phyloP scores from a whole-genome alignment of 768 basidiomycete genomes.

The Leccinum disarticulatum region DNA sequence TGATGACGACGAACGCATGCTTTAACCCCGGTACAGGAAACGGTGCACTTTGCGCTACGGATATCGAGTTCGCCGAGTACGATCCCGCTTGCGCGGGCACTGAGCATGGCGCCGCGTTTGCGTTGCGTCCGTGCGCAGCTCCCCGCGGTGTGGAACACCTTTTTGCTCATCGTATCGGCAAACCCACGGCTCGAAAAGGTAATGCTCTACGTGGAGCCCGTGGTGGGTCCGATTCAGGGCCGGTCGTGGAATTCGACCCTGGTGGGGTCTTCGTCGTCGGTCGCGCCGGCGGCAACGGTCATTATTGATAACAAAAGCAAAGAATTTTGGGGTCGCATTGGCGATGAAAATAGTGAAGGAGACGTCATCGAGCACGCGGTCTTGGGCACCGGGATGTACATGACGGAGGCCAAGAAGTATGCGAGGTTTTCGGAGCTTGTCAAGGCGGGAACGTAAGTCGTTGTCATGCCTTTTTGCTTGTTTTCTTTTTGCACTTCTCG shows the following conservation, averaged over 20 bases:
- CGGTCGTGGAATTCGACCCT: not conserved
- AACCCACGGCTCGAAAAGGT: slow-evolving; percentile 53
- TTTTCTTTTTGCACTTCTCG: slow-evolving; percentile 7
- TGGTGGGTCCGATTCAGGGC: slow-evolving; percentile 8
- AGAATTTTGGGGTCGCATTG: not conserved
- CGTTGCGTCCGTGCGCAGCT: slow-evolving; percentile 52
- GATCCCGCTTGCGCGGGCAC: slow-evolving; percentile 35
- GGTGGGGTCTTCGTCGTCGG: not conserved
- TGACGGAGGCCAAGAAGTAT: slow-evolving; percentile 55
- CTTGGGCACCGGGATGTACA: slow-evolving; percentile 52
- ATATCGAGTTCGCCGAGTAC: slow-evolving; percentile 42
- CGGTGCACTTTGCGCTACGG: slow-evolving; percentile 54
- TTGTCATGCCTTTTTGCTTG: slow-evolving; percentile 5
- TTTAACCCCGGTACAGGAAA: slow-evolving; percentile 38
- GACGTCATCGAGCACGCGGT: slow-evolving; percentile 33
- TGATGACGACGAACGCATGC: slow-evolving; percentile 1
- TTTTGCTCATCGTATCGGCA: slow-evolving; percentile 47
- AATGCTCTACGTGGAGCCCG: slow-evolving; percentile 33
- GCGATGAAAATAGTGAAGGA: slow-evolving; percentile 14
- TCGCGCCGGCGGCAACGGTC: not conserved
- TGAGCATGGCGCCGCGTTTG: slow-evolving; percentile 42
- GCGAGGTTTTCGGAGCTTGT: slow-evolving; percentile 53
- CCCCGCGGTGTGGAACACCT: slow-evolving; percentile 58
- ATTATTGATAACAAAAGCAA: not conserved
- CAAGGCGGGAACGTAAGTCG: slow-evolving; percentile 49